Percentiles rank a stretch among this genome's conserved stretches.
Evolutionary conservation across 2,329 filamentous ascomycete genomes (phyloP).

Genomic region (Sphaceloma murrayae): DNA sequence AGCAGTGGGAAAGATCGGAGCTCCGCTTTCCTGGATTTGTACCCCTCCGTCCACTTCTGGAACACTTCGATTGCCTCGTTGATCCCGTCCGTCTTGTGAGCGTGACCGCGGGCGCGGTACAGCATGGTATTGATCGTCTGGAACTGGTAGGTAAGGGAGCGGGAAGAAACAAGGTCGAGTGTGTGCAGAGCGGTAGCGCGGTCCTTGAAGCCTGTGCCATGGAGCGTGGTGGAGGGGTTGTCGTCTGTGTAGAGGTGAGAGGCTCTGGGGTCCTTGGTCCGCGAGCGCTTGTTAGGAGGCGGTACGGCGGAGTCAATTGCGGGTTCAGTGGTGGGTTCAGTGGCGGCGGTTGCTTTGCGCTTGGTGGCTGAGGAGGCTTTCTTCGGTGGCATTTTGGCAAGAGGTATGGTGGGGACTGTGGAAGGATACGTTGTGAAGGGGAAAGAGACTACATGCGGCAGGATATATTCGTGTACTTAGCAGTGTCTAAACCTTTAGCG

Average conservation of each 20-base stretch:
- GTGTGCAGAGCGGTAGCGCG: slow-evolving; percentile 23
- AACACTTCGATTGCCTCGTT: slow-evolving; percentile 24
- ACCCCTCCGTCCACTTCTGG: slow-evolving; percentile 25
- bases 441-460: not conserved
- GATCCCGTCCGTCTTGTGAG: slow-evolving; percentile 22
- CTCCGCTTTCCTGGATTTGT: slow-evolving; percentile 22
- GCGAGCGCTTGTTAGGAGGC: not conserved
- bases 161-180: slow-evolving; percentile 24
- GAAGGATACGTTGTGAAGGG: not conserved
- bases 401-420: not conserved
- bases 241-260: slow-evolving; percentile 30
- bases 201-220: slow-evolving; percentile 29
- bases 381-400: slow-evolving; percentile 6
- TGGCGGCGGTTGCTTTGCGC: not conserved
- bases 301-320: too few species aligned
- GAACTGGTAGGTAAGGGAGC: slow-evolving; percentile 27
- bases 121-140: slow-evolving; percentile 29
- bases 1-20: slow-evolving; percentile 24
- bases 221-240: slow-evolving; percentile 27
- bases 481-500: not conserved
- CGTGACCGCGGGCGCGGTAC: slow-evolving; percentile 21
- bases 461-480: not conserved
- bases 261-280: slow-evolving; percentile 21
- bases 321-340: not conserved
- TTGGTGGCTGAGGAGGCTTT: not conserved